Base-by-base conservation (phyloP, 257 asterid genomes). In the Ballota nigra region DNA sequence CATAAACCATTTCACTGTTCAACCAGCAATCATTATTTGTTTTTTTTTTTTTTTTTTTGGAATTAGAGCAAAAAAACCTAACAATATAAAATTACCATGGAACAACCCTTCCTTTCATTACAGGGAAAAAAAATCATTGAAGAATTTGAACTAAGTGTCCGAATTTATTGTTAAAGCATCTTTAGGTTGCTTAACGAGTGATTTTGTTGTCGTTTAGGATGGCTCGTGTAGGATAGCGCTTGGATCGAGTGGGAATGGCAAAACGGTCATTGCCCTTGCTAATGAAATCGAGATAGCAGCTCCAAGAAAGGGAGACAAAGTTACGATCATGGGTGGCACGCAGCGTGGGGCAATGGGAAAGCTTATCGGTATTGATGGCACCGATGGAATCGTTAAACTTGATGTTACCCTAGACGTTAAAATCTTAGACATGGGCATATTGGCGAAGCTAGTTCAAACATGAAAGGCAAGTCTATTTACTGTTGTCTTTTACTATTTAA, bases 321-420 rank as follows among this genome's bases (percentile, higher is more conserved):
- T 92, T 20, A 88, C 81, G 72, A 88, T 91, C 73, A 84, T 94
- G 95, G 95, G 99, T 5, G 97, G 97, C 8, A 79, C 86, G 3
- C 89, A 81, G 56, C 97, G 96, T 4, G 99, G 96, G 33, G 79
- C 89, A 10, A 88, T 86, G 0, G 96, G 99, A 56, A 94, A 86
- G 80, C 97, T 91, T 29, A 85, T 91, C 2, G 99, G 97, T 56
- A 84, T 94, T 8, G 97, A 94, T 72, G 97, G 97, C 36, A 83
- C 89, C 0, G 97, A 89, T 66, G 97, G 99, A 58, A 94, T 94
- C 38, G 95, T 91, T 18, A 94, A 91, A 81, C 81, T 87, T 24
- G 97, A 94, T 45, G 87, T 85, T 49, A 86, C 95, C 0, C 79
- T 86, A 1, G 97, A 94, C 52, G 95, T 91, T 20, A 91, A 91